Conservation (phyloP, 768 basidiomycete species). For the Rhizopogon rudus region DNA sequence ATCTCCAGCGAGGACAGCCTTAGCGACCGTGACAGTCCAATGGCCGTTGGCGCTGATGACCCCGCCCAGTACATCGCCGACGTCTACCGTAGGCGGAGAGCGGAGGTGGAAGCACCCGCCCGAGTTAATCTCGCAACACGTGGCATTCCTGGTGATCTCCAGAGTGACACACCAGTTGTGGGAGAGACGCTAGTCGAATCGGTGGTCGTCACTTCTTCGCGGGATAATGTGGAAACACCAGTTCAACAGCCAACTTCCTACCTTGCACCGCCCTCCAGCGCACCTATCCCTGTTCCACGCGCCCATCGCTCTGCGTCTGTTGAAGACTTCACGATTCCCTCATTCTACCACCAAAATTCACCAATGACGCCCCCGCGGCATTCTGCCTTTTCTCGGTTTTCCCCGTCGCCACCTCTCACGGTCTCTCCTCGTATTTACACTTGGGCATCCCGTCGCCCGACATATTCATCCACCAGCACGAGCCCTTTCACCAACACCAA, state of each 20-base stretch:
- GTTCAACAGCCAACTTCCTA: not conserved
- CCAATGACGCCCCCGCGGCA: slow-evolving; percentile 27
- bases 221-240: not conserved
- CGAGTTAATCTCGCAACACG: slow-evolving; percentile 21
- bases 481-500: slow-evolving; percentile 52
- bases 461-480: slow-evolving; percentile 31
- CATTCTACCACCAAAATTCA: slow-evolving; percentile 4
- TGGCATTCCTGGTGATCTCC: slow-evolving; percentile 3
- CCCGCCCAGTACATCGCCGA: slow-evolving; percentile 34
- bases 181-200: not conserved
- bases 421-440: slow-evolving; percentile 55
- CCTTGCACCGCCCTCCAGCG: slow-evolving; percentile 15
- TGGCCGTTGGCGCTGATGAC: slow-evolving; percentile 41
- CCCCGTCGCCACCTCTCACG: slow-evolving; percentile 52
- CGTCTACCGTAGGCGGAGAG: slow-evolving; percentile 28
- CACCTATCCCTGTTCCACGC: slow-evolving; percentile 24
- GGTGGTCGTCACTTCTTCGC: not conserved
- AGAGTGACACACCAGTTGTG: not conserved
- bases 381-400: slow-evolving; percentile 13
- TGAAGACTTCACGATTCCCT: slow-evolving; percentile 13
- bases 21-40: slow-evolving; percentile 45
- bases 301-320: slow-evolving; percentile 14
- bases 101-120: slow-evolving; percentile 8
- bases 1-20: slow-evolving; percentile 36
- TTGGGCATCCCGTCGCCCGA: slow-evolving; percentile 37